These are phyloP conservation scores for Suhomyces prunicola DNA, from an alignment of 805 yeast species.

Conservation along the genomic window DNA sequence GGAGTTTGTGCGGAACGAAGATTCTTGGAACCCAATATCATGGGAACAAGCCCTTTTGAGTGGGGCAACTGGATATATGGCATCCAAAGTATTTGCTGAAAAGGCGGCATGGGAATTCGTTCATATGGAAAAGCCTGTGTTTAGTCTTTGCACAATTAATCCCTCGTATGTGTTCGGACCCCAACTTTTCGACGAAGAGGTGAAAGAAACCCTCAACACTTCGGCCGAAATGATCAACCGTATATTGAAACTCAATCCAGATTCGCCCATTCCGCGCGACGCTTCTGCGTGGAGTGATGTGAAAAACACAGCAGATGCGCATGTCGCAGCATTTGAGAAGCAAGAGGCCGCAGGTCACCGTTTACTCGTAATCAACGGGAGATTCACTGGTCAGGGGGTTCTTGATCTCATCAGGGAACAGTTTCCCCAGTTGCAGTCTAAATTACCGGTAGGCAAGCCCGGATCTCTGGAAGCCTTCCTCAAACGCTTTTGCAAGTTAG, in stretches of 20 bases:
- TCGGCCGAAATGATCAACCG: conserved; percentile 10
- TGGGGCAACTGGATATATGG: conserved; percentile 20
- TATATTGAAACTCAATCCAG: conserved; percentile 7
- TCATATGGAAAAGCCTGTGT: conserved; percentile 12
- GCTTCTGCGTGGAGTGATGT: conserved; percentile 13
- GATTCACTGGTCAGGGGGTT: conserved; percentile 17
- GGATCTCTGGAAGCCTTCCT: conserved; percentile 5
- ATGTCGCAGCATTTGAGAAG: conserved; percentile 13
- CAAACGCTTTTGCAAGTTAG: conserved; percentile 5
- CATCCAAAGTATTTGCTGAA: conserved; percentile 35
- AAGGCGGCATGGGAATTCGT: conserved; percentile 30
- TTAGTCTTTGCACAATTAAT: conserved; percentile 10
- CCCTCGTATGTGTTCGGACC: conserved; percentile 20
- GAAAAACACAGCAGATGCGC: conserved; percentile 21
- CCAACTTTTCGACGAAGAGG: conserved; percentile 13
- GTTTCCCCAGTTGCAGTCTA: conserved; percentile 19
- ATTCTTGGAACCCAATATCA: conserved; percentile 10
- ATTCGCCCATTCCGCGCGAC: conserved; percentile 1
- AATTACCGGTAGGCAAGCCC: conserved; percentile 17
- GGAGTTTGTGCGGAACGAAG: conserved; percentile 5
- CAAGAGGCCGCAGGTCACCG: conserved; percentile 9
- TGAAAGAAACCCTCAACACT: conserved; percentile 12
- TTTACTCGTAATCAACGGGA: conserved; percentile 10
- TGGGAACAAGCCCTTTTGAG: conserved; percentile 18
- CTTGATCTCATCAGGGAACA: conserved; percentile 18